These are phyloP conservation scores for Xylaria flabelliformis DNA, from an alignment of 495 filamentous ascomycete species.

Conservation along the genomic window DNA sequence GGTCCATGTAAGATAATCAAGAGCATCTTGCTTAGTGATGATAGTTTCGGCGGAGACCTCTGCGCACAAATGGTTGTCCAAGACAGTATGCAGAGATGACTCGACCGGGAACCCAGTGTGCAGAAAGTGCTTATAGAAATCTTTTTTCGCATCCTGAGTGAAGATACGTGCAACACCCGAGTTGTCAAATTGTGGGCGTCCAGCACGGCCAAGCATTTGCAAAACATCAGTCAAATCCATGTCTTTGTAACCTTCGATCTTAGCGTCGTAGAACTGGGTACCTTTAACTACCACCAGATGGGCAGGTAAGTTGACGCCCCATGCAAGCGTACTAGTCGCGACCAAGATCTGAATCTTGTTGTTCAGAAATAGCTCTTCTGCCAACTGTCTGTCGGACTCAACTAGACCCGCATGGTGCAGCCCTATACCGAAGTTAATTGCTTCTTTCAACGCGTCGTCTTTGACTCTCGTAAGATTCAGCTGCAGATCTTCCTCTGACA, in stretches of 20 bases:
- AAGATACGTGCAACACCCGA: constrained; percentile 96
- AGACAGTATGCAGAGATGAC: constrained; percentile 91
- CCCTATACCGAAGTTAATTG: constrained; percentile 94
- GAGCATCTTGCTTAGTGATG: constrained; percentile 89
- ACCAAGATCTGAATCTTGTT: constrained; percentile 98
- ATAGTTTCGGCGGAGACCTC: constrained; percentile 95
- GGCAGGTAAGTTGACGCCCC: constrained; percentile 97
- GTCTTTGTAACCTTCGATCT: constrained; percentile 96
- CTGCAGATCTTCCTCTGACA: constrained; percentile 94
- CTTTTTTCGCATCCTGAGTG: constrained; percentile 96
- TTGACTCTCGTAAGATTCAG: constrained; percentile 83
- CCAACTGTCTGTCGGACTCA: constrained; percentile 87
- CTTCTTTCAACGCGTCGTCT: constrained; percentile 88
- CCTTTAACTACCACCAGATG: constrained; percentile 98
- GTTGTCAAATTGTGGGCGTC: constrained; percentile 93
- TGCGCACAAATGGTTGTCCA: constrained; percentile 96
- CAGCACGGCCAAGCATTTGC: constrained; percentile 97
- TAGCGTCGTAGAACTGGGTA: constrained; percentile 97
- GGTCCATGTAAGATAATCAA: constrained; percentile 98
- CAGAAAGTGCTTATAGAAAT: constrained; percentile 99
- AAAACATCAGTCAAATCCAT: constrained; percentile 99
- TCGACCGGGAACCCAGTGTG: constrained; percentile 99
- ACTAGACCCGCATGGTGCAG: constrained; percentile 97
- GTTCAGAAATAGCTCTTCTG: constrained; percentile 94
- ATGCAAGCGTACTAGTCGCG: constrained; percentile 95